phyloP scores from a whole-genome alignment of 805 yeast species.

The Ogataea ramenticola region DNA sequence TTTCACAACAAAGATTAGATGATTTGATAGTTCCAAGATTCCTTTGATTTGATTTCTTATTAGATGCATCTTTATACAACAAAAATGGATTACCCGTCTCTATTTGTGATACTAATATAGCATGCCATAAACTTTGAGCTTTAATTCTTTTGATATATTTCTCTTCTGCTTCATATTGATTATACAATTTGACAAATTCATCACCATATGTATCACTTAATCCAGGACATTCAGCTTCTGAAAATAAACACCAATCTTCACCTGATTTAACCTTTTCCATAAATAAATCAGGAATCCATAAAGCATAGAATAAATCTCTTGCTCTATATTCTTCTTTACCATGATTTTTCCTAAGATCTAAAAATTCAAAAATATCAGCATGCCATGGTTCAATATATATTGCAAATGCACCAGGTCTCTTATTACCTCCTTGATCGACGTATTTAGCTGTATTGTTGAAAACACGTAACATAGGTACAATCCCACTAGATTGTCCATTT shows the following conservation, averaged over 20 bases:
- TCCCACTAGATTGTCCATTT: slow-evolving; percentile 86
- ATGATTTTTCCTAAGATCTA: slow-evolving; percentile 85
- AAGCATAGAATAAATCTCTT: slow-evolving; percentile 84
- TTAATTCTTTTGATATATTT: slow-evolving; percentile 56
- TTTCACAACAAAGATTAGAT: slow-evolving; percentile 91
- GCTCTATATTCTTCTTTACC: slow-evolving; percentile 94
- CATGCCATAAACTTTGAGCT: slow-evolving; percentile 89
- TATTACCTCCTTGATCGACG: slow-evolving; percentile 98
- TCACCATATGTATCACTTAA: slow-evolving; percentile 77
- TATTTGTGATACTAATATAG: slow-evolving; percentile 85
- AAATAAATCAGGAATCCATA: slow-evolving; percentile 93
- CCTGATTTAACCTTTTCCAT: slow-evolving; percentile 82
- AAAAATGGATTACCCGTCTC: slow-evolving; percentile 96
- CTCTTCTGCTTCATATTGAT: slow-evolving; percentile 64
- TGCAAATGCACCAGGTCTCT: slow-evolving; percentile 97
- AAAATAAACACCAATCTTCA: slow-evolving; percentile 82
- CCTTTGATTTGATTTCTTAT: slow-evolving; percentile 80
- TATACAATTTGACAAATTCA: slow-evolving; percentile 68
- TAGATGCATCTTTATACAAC: slow-evolving; percentile 90
- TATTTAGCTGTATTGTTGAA: slow-evolving; percentile 94
- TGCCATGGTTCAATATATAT: slow-evolving; percentile 97
- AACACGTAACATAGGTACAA: slow-evolving; percentile 94
- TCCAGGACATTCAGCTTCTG: slow-evolving; percentile 87
- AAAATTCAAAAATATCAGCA: slow-evolving; percentile 77
- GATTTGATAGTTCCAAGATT: slow-evolving; percentile 90